Percentiles rank a stretch among this genome's conserved stretches.
phyloP scores from a whole-genome alignment of 495 filamentous ascomycete species.

The Daldinia vernicosa region DNA sequence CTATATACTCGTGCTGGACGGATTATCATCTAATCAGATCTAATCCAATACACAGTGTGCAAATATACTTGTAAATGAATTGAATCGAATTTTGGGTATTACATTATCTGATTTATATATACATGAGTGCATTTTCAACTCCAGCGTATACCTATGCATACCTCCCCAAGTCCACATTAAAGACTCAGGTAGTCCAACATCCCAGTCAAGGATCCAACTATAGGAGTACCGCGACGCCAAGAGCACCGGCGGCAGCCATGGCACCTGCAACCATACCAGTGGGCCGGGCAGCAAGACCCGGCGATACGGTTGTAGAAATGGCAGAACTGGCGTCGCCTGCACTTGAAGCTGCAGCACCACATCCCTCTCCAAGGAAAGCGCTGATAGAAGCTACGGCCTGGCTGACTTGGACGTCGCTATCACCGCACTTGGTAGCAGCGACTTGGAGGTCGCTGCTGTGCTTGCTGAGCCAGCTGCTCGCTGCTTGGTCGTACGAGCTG shows the following conservation, averaged over 20 bases:
- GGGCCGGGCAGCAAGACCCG: constrained; percentile 20
- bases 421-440: constrained; percentile 17
- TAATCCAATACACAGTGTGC: too few species aligned
- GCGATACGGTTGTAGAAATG: not conserved
- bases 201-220: not conserved
- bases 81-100: not conserved
- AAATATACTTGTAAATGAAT: not conserved
- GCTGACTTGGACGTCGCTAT: not conserved
- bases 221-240: constrained; percentile 19
- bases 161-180: too few species aligned
- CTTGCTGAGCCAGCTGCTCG: constrained; percentile 31
- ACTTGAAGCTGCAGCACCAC: not conserved
- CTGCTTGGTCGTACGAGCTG: constrained; percentile 32
- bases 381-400: constrained; percentile 4
- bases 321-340: not conserved
- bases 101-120: not conserved
- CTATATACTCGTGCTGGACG: too few species aligned
- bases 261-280: constrained; percentile 32
- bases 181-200: not conserved
- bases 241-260: constrained; percentile 29
- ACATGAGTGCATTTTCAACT: not conserved
- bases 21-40: too few species aligned
- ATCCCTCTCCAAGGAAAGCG: not conserved
- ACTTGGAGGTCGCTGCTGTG: constrained; percentile 23
- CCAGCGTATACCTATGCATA: not conserved